Evolutionary conservation across 1,284 basidiomycete genomes (phyloP), one percentile per base, ranked within the genome.

Genomic region (Stygiomarasmius scandens): DNA sequence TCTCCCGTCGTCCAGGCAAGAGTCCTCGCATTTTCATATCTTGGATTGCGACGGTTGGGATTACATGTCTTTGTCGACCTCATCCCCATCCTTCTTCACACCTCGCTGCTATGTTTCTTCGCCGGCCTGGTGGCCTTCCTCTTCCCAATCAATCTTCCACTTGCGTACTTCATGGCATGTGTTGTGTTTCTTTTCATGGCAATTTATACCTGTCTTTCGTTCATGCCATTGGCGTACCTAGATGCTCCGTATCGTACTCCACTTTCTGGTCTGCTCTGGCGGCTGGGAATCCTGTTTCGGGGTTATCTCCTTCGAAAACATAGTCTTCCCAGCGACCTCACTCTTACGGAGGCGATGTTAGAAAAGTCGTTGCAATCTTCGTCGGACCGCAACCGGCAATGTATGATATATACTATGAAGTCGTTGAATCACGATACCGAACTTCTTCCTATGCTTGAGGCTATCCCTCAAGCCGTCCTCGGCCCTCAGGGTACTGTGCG

Each of bases 221-320:
- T 54, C 24, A 48, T 60, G 6, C 59, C 56, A n/a, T 27, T 58
- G n/a, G 11, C 47, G 19, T 47, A 38, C 25, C 49, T 52, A 8
- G 56, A 60, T 22, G 54, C 55, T 20, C 59, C 59, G 14, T 60
- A 58, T n/a, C 36, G 45, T 25, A 61, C 56, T 14, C 59, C 59
- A 10, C 6, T 54, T 11, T 50, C 55, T 34, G n/a, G 24, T 19
- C 14, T 25, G 14, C 27, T 50, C 16, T 56, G 55, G 55, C 46
- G 54, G 19, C n/a, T 55, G 2, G 38, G 38, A 41, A 41, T 9
- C n/a, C 6, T 4, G 6, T 16, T 19, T 6, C 11, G 5, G 6
- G n/a, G 16, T 19, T 41, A 9, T 16, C 16, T 41, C n/a, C 14
- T 41, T 19, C 11, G n/a, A 12, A 8, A 16, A 4, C 38, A 41